Conservation (phyloP, 352 stramenopile genomes). For the Blastocystis sp. region DNA sequence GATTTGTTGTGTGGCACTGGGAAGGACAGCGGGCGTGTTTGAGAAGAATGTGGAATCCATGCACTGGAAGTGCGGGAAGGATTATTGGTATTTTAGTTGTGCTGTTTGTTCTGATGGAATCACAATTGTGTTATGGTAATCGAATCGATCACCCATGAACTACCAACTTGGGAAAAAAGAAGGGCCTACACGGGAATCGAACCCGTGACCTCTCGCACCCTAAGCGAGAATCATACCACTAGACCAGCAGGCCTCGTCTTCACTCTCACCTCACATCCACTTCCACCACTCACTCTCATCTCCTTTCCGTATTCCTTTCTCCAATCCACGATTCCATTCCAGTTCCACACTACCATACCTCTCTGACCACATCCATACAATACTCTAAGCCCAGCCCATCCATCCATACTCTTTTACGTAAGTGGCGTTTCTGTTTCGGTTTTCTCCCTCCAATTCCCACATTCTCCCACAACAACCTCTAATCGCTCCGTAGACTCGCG, state of each 20-base stretch:
- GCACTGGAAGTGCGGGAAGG: constrained; percentile 29
- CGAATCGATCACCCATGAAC: background rate
- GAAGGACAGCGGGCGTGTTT: constrained; percentile 53
- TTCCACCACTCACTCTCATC: background rate
- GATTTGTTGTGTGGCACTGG: constrained; percentile 51
- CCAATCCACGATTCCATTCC: background rate
- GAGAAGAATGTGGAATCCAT: constrained; percentile 55
- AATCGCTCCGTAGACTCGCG: background rate
- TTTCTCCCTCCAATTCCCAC: background rate
- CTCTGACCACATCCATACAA: background rate
- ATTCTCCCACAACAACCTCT: background rate
- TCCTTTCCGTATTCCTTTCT: background rate
- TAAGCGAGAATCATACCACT: constrained; percentile 57
- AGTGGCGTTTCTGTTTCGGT: background rate
- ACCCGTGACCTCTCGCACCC: constrained; percentile 56
- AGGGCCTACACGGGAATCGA: constrained; percentile 9
- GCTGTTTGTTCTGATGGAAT: constrained; percentile 2
- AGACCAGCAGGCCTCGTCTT: background rate
- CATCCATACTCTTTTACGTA: background rate
- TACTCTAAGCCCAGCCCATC: background rate
- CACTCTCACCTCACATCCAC: background rate
- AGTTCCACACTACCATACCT: background rate
- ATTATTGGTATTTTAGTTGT: constrained; percentile 57
- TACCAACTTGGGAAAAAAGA: background rate
- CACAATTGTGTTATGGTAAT: too few relatives aligned